Evolutionary conservation across 23 red algal genomes (phyloP), one percentile per base, ranked within the genome.

Genomic region (Gracilaria domingensis): DNA sequence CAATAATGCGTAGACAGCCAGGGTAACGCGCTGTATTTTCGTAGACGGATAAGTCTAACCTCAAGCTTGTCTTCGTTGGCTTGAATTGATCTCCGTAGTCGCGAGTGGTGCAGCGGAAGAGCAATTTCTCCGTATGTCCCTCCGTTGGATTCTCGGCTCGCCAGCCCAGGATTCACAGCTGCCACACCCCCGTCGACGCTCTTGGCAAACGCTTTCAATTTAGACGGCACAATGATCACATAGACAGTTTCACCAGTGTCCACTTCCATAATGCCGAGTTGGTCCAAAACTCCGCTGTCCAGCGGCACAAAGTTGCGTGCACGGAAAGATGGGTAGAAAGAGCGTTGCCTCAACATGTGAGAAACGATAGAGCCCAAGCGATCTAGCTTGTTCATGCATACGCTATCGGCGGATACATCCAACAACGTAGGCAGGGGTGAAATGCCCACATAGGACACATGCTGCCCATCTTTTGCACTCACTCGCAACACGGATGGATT

Each of bases 151-250:
- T 79, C 89, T 26, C 89, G 77, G 38, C 65, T 54, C 7, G 80
- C 49, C 64, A 92, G 37, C 1, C 89, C 89, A 23, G 89, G 89
- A 48, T 92, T 92, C 58, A 92, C 69, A 32, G 80, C 89, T 7
- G 84, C 42, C 12, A 67, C 89, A 18, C 80, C 89, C 1, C 66
- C 66, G 50, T 92, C 79, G 5, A 92, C 66, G 25, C 78, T 64
- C 89, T 92, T 92, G 37, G 80, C 89, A 78, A 92, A 92, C 20
- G 89, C 65, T 34, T 83, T 67, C 44, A 92, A 78, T 24, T 71
- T 51, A 8, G 89, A 92, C 37, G 89, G 89, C 4, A 53, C 66
- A 35, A 92, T 40, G 17, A 92, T 36, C 37, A 84, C 2, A 77
- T 92, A 79, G 8, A 92, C 79, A 23, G 71, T 89, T 3, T 33